Evolutionary conservation across 306 rosid genomes (phyloP).

Genomic region (Styphnolobium japonicum): DNA sequence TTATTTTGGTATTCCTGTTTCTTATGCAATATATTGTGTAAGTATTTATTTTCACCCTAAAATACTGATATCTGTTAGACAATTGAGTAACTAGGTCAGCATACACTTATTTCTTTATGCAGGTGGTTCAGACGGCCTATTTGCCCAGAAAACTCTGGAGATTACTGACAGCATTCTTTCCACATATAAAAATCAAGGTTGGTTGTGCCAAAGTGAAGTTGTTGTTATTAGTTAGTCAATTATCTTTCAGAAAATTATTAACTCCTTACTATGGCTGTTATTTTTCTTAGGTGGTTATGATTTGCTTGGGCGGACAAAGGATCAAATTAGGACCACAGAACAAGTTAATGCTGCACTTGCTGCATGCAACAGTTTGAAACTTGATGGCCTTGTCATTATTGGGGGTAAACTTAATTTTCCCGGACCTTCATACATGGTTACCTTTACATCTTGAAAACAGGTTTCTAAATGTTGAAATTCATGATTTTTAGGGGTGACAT

Average conservation of each 20-base stretch:
- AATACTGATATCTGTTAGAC: background rate
- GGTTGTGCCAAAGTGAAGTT: slow-evolving; percentile 16
- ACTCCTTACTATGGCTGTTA: slow-evolving; percentile 16
- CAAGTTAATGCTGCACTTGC: slow-evolving; percentile 89
- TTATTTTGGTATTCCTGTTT: background rate
- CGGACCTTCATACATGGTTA: background rate
- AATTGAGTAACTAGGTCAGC: slow-evolving; percentile 12
- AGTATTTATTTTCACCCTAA: background rate
- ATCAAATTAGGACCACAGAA: slow-evolving; percentile 91
- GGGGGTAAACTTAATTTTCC: slow-evolving; percentile 62
- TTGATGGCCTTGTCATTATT: slow-evolving; percentile 91
- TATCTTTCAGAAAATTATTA: background rate
- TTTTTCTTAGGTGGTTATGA: slow-evolving; percentile 88
- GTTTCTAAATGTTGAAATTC: slow-evolving; percentile 17
- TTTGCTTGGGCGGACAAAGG: slow-evolving; percentile 92
- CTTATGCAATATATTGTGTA: background rate
- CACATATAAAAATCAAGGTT: slow-evolving; percentile 94
- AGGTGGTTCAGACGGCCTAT: slow-evolving; percentile 98
- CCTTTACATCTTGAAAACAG: background rate
- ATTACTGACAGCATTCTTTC: slow-evolving; percentile 73
- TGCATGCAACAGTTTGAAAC: slow-evolving; percentile 80
- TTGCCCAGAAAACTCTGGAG: slow-evolving; percentile 89
- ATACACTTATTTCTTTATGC: slow-evolving; percentile 15
- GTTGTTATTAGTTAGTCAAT: background rate
- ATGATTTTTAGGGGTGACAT: slow-evolving; percentile 77